A percentile compares a stretch with the other conserved stretches of the same genome.
Conservation (phyloP, 768 basidiomycete genomes). For the Infundibulicybe gibba region DNA sequence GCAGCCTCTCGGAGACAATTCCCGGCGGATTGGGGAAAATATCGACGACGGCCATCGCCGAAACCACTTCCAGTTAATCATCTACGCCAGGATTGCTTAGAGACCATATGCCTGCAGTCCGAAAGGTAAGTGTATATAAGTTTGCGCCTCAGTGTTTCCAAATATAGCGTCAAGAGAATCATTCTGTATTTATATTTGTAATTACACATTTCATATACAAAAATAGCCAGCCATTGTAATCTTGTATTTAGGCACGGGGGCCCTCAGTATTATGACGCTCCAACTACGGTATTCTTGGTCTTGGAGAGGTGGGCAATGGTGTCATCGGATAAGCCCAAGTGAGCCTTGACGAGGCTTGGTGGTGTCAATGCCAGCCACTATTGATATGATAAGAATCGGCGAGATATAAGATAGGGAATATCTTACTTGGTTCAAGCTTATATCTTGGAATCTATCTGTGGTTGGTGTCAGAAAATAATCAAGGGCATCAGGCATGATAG, state of each 20-base stretch:
- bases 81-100: no score
- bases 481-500: not conserved
- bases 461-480: slow-evolving; percentile 1
- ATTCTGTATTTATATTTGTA: no score
- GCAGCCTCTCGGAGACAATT: no score
- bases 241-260: not conserved
- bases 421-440: slow-evolving; percentile 34
- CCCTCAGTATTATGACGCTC: slow-evolving; percentile 7
- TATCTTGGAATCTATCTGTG: slow-evolving; percentile 17
- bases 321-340: slow-evolving; percentile 35
- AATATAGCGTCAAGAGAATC: no score
- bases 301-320: slow-evolving; percentile 32
- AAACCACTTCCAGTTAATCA: no score
- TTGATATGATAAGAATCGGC: not conserved
- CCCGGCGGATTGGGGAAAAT: no score
- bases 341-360: slow-evolving; percentile 40
- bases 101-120: no score
- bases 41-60: no score
- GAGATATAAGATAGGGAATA: not conserved
- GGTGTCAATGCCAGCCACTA: slow-evolving; percentile 39
- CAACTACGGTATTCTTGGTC: slow-evolving; percentile 35
- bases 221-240: not conserved
- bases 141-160: no score
- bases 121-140: no score
- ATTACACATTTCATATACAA: not conserved